A percentile compares a stretch with the other conserved stretches of the same genome.
phyloP scores from a whole-genome alignment of 805 yeast species.

The Metschnikowia cubensis region DNA sequence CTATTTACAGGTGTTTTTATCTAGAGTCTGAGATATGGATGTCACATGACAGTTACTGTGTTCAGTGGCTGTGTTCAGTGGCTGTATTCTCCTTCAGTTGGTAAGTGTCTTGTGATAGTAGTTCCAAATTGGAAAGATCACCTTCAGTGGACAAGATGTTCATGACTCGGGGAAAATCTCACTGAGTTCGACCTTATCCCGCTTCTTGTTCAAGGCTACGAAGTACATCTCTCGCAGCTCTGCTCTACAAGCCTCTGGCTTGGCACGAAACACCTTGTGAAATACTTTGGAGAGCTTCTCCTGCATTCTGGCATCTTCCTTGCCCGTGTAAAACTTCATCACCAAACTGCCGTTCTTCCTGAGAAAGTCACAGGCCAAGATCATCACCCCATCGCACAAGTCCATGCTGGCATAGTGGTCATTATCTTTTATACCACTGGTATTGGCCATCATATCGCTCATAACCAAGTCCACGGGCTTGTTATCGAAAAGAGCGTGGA shows the following conservation, averaged over 20 bases:
- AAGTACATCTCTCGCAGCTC: slow-evolving; percentile 84
- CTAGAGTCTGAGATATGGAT: too few species aligned
- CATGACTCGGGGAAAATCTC: slow-evolving; percentile 5
- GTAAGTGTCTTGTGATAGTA: too few species aligned
- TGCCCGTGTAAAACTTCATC: slow-evolving; percentile 83
- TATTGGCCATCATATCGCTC: slow-evolving; percentile 88
- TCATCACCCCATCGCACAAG: slow-evolving; percentile 84
- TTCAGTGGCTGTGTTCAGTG: too few species aligned
- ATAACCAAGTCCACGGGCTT: slow-evolving; percentile 44
- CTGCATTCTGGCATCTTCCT: slow-evolving; percentile 67
- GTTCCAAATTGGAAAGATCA: too few species aligned
- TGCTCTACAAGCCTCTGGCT: slow-evolving; percentile 76
- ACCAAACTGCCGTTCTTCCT: slow-evolving; percentile 68
- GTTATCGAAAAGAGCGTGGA: slow-evolving; percentile 48
- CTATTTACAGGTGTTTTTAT: not conserved
- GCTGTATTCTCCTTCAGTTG: too few species aligned
- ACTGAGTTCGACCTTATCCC: slow-evolving; percentile 9
- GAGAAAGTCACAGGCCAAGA: slow-evolving; percentile 68
- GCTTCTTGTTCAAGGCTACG: slow-evolving; percentile 54
- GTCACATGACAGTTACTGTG: too few species aligned
- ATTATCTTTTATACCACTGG: slow-evolving; percentile 73
- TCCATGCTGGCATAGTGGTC: slow-evolving; percentile 89
- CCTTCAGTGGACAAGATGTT: not conserved
- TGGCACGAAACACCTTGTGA: slow-evolving; percentile 58
- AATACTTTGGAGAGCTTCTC: slow-evolving; percentile 56